phyloP scores from a whole-genome alignment of 2,329 filamentous ascomycete genomes.

The Lachnellula willkommii region DNA sequence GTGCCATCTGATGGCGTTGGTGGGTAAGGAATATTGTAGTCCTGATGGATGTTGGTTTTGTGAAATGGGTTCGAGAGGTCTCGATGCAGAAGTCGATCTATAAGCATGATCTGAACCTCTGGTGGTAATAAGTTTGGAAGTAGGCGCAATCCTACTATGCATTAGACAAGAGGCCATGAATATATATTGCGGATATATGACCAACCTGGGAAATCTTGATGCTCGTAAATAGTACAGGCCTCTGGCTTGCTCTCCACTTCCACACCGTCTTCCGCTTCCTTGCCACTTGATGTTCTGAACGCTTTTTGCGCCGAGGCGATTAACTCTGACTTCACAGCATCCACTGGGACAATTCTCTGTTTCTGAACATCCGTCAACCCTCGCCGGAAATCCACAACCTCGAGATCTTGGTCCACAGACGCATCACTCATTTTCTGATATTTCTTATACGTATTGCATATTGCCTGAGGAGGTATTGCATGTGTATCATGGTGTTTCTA shows the following conservation, averaged over 20 bases:
- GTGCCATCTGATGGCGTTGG: slow-evolving; percentile 9
- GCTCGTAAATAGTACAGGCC: slow-evolving; percentile 28
- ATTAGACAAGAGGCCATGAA: background rate
- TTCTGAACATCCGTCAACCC: slow-evolving; percentile 27
- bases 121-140: slow-evolving; percentile 70
- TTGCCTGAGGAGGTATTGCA: slow-evolving; percentile 30
- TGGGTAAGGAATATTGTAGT: slow-evolving; percentile 64
- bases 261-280: background rate
- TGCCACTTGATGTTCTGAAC: slow-evolving; percentile 13
- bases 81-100: slow-evolving; percentile 69
- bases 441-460: slow-evolving; percentile 30
- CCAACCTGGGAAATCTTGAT: slow-evolving; percentile 28
- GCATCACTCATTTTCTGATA: slow-evolving; percentile 28
- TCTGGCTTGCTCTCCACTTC: slow-evolving; percentile 6
- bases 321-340: slow-evolving; percentile 18
- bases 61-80: slow-evolving; percentile 70
- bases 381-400: slow-evolving; percentile 28
- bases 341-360: slow-evolving; percentile 20
- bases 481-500: slow-evolving; percentile 29
- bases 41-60: slow-evolving; percentile 80
- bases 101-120: slow-evolving; percentile 61
- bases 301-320: slow-evolving; percentile 20
- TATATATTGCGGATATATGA: background rate
- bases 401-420: slow-evolving; percentile 22
- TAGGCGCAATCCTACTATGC: slow-evolving; percentile 50